Base-by-base conservation (phyloP, 2,329 filamentous ascomycete genomes). In the Plenodomus biglobosus region DNA sequence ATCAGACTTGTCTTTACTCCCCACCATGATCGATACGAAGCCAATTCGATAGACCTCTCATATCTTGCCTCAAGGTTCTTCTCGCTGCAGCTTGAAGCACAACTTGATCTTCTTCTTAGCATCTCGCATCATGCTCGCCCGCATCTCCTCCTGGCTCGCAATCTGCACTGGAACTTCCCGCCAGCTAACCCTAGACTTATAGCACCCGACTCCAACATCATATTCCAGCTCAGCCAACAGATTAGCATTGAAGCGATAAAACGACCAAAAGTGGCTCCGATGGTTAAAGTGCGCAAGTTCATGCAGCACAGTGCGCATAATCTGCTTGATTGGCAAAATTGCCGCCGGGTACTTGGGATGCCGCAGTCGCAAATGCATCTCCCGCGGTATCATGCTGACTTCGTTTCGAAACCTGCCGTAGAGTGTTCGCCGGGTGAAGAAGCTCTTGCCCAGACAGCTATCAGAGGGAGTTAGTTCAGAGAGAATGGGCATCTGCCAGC, bases 201-300 rank as follows among this genome's bases (percentile, higher is more conserved):
- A 18, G 3, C 39, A n/a, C 1, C 43, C 37, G 5, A 11, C 5
- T 37, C 21, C 18, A 16, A 40, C n/a, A 20, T 45, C 43, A 8
- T 27, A 34, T 15, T 39, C 10, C 15, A 45, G 24, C 19, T 40
- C 43, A 30, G 1, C 30, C 4, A 45, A n/a, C 10, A 45, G 5
- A 2, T 13, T 13, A 1, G 37, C 37, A 19, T 45, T 45, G 19
- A 45, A 45, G 17, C 1, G 32, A 27, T 45, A 45, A 18, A 45
- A 45, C 1, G 35, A 19, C 3, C 34, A 1, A 3, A 45, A 45
- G n/a, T 45, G 43, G 10, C 24, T 27, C 7, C n/a, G 10, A 45
- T 45, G 16, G 15, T n/a, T 16, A 10, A 45, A n/a, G 36, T 50
- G 47, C 34, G 47, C 42, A 15, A 50, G 42, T 16, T 50, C 47